Percentiles rank a stretch among this genome's conserved stretches.
Evolutionary conservation across 2,329 filamentous ascomycete species (phyloP).

Genomic region (Xylariaceae sp.): DNA sequence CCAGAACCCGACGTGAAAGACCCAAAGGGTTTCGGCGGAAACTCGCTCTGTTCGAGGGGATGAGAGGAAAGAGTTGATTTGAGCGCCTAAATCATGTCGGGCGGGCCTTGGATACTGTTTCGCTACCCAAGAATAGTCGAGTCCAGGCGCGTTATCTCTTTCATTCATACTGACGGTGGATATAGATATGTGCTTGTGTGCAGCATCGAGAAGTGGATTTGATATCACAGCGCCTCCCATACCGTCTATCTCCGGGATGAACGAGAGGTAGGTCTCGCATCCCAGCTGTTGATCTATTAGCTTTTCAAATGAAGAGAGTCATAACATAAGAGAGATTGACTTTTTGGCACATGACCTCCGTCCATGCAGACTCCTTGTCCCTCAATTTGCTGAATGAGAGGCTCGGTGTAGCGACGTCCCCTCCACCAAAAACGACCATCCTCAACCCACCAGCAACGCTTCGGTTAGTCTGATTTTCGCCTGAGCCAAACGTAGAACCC

Average conservation of each 20-base stretch:
- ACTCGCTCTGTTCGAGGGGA: constrained; percentile 42
- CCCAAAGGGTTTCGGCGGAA: constrained; percentile 58
- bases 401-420: constrained; percentile 51
- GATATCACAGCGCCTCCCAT: constrained; percentile 62
- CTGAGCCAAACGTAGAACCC: not conserved
- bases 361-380: constrained; percentile 48
- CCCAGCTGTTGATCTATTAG: constrained; percentile 48
- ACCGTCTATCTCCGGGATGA: constrained; percentile 51
- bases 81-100: constrained; percentile 51
- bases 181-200: constrained; percentile 43
- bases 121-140: constrained; percentile 52
- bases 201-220: constrained; percentile 61
- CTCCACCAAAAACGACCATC: constrained; percentile 60
- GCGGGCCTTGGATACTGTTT: constrained; percentile 51
- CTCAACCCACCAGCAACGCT: constrained; percentile 47
- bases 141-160: not conserved
- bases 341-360: constrained; percentile 56
- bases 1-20: constrained; percentile 62
- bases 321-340: constrained; percentile 40
- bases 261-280: constrained; percentile 55
- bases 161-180: not conserved
- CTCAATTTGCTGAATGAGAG: constrained; percentile 27
- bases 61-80: constrained; percentile 55
- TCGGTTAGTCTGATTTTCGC: not conserved
- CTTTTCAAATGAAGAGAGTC: not conserved